A percentile compares a stretch with the other conserved stretches of the same genome.
These are phyloP conservation scores for Aquilaria yunnanensis DNA, from an alignment of 345 rosid species.

Conservation along the genomic window DNA sequence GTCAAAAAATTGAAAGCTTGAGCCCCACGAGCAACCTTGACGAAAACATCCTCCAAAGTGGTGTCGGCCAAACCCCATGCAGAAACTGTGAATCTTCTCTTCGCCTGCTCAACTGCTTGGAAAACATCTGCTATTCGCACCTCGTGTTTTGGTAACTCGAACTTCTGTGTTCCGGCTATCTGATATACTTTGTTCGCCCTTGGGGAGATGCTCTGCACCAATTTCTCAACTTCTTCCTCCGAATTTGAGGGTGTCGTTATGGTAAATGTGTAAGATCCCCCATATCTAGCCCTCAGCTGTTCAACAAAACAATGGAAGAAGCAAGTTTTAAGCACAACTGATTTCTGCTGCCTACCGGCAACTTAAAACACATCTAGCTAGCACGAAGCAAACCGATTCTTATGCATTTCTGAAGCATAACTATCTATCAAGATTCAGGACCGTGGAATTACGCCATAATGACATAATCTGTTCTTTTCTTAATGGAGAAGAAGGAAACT, in stretches of 20 bases:
- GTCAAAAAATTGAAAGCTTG: constrained; percentile 48
- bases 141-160: constrained; percentile 82
- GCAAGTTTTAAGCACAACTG: neutral
- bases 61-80: constrained; percentile 98
- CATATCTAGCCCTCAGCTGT: constrained; percentile 82
- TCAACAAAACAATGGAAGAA: constrained; percentile 8
- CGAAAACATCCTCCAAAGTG: constrained; percentile 94
- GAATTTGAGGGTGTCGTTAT: constrained; percentile 67
- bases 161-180: constrained; percentile 89
- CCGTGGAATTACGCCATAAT: too few relatives aligned
- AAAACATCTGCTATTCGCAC: constrained; percentile 71
- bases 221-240: constrained; percentile 59
- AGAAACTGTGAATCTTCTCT: constrained; percentile 60
- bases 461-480: too few relatives aligned
- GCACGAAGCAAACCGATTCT: too few relatives aligned
- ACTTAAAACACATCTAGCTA: constrained; percentile 53
- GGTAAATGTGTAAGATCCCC: constrained; percentile 77
- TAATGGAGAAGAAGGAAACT: too few relatives aligned
- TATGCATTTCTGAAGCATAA: too few relatives aligned
- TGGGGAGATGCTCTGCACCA: constrained; percentile 57
- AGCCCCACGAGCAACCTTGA: constrained; percentile 69
- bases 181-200: constrained; percentile 72
- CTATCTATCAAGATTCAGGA: too few relatives aligned
- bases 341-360: constrained; percentile 66
- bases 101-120: constrained; percentile 75